Percentiles rank a stretch among this genome's conserved stretches.
Conservation (phyloP, 2,329 filamentous ascomycete genomes). For the Teratosphaeria viscida region DNA sequence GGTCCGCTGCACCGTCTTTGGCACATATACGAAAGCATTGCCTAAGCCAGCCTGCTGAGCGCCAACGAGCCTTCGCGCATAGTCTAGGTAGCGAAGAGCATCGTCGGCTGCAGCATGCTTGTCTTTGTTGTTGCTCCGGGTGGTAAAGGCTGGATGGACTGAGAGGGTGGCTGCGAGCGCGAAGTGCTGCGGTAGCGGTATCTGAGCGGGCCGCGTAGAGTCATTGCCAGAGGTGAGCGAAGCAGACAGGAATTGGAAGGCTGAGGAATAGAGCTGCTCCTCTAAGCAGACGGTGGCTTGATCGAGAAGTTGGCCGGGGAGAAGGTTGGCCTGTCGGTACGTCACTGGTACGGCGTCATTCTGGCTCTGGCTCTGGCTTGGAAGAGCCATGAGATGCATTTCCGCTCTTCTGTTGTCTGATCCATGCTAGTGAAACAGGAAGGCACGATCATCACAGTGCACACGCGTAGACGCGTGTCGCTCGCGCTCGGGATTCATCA, state of each 20-base stretch:
- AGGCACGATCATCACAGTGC: neutral
- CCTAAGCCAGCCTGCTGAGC: conserved; percentile 59
- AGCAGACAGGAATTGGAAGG: conserved; percentile 48
- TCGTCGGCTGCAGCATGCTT: conserved; percentile 53
- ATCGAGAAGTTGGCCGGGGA: conserved; percentile 54
- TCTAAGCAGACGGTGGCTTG: conserved; percentile 65
- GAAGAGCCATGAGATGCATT: neutral
- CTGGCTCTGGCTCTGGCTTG: neutral
- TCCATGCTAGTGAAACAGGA: neutral
- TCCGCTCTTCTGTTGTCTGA: neutral
- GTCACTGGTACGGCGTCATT: neutral
- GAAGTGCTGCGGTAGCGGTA: conserved; percentile 63
- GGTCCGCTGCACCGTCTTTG: conserved; percentile 1
- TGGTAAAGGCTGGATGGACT: conserved; percentile 73
- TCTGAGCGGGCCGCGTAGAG: conserved; percentile 37
- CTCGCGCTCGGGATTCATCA: neutral
- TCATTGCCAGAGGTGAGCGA: conserved; percentile 47
- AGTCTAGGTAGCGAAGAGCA: conserved; percentile 60
- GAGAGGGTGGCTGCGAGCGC: conserved; percentile 69
- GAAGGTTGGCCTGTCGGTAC: conserved; percentile 11
- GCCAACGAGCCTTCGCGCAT: conserved; percentile 54
- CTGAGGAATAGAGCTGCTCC: conserved; percentile 49
- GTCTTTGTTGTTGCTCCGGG: conserved; percentile 52
- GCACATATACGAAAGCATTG: conserved; percentile 59
- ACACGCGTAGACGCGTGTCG: neutral